Base-by-base conservation (phyloP, 176 grass and related monocot species). In the Zoysia japonica region DNA sequence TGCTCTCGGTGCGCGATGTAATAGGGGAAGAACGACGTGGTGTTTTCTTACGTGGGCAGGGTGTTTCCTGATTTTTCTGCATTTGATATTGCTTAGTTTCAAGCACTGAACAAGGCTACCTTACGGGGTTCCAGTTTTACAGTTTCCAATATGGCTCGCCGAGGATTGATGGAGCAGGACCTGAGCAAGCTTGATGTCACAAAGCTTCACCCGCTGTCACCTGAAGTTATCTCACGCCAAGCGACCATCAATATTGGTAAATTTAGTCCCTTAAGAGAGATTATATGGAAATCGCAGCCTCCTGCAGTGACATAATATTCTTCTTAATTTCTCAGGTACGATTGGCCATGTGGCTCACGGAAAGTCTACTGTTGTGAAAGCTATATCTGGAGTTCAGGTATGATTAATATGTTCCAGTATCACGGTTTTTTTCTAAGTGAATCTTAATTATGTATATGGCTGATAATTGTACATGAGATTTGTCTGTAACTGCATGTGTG, bases 281-380 rank as follows among this genome's bases (percentile, higher is more conserved):
- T 61, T 28, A 16, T 14, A 28, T 69, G 41, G 1, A 38, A 50
- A 50, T 11, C 16, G 42, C 68, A 59, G 20, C 49, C 20, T 77
- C 42, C 16, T 70, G 47, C 12, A 44, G 11, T 61, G 47, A 7
- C 14, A 39, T 70, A 47, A 80, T 53, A 52, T 81, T 57, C 6
- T 84, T 76, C 49, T 50, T 51, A 66, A 52, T 69, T 84, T 76
- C 17, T 72, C 54, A 97, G 93, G 93, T 78, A 97, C 93, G 49
- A 97, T 97, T 83, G 93, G 93, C 13, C 93, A 97, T 39, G 93
- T 97, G 85, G 90, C 93, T 50, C 93, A 97, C 79, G 93, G 93
- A 72, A 97, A 97, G 71, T 97, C 90, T 47, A 97, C 93, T 82
- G 90, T 97, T 45, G 90, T 97, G 35, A 97, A 97, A 88, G 93